Percentiles rank a stretch among this genome's conserved stretches.
Conservation (phyloP, 2,329 filamentous ascomycete genomes). For the Cladosporium sphaerospermum region DNA sequence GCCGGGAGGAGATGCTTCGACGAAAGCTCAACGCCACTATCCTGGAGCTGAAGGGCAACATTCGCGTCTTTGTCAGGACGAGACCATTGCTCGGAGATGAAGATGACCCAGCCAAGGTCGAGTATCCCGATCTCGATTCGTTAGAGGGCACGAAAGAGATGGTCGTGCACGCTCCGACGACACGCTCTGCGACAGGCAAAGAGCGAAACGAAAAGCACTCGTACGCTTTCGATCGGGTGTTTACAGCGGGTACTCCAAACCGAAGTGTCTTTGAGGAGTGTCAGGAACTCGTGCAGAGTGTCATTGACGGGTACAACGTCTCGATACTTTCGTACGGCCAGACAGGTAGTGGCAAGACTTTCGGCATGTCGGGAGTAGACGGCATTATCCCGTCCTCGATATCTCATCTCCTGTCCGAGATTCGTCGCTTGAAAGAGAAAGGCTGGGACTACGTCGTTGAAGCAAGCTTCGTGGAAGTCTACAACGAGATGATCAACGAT, state of each 20-base stretch:
- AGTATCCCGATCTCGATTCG: slow-evolving; percentile 61
- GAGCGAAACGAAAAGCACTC: slow-evolving; percentile 71
- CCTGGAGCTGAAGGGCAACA: slow-evolving; percentile 96
- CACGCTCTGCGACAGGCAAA: slow-evolving; percentile 72
- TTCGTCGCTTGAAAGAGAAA: slow-evolving; percentile 75
- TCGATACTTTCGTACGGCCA: slow-evolving; percentile 99
- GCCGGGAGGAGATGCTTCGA: slow-evolving; percentile 83
- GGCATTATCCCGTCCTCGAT: slow-evolving; percentile 95
- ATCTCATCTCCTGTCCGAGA: slow-evolving; percentile 86
- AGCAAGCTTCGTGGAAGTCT: slow-evolving; percentile 93
- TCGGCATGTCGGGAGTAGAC: slow-evolving; percentile 84
- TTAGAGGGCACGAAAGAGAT: slow-evolving; percentile 84
- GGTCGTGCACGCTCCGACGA: slow-evolving; percentile 72
- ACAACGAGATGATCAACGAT: slow-evolving; percentile 96
- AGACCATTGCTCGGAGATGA: slow-evolving; percentile 63
- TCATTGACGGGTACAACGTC: slow-evolving; percentile 94
- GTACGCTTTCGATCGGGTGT: slow-evolving; percentile 92
- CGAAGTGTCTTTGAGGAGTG: slow-evolving; percentile 91
- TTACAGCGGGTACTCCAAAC: slow-evolving; percentile 71
- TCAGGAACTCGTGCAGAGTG: slow-evolving; percentile 91
- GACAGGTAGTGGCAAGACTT: slow-evolving; percentile 93
- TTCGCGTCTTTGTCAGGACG: slow-evolving; percentile 95
- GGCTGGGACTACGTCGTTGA: slow-evolving; percentile 94
- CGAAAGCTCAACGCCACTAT: slow-evolving; percentile 95
- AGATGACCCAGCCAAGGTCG: slow-evolving; percentile 64